Evolutionary conservation across 1,284 basidiomycete genomes (phyloP), one percentile per base, ranked within the genome.

Genomic region (Gymnopus androsaceus): DNA sequence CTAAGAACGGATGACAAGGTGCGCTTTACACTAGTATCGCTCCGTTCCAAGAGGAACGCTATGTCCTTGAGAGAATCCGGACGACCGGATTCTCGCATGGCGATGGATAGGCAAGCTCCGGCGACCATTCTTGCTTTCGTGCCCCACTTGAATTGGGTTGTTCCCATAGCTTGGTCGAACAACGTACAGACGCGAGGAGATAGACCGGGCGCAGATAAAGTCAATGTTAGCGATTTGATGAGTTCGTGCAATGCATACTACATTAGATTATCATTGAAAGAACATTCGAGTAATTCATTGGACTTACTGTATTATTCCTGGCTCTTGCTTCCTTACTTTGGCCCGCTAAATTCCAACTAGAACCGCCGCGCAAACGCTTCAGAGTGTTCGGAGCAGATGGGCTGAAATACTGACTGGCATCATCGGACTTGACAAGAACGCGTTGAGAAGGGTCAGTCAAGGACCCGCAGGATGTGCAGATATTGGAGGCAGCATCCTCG

Each of bases 401-500:
- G 62, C 68, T 66, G 55, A 68, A 56, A 56, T 62, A 67, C 23
- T 63, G 53, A 36, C 63, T 60, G 40, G 71, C 66, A 53, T 77
- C 75, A 28, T 72, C 60, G 59, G 79, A 70, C 31, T 77, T 73
- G 12, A 80, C 75, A 52, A 90, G 79, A 40, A 85, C 70, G 30
- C 74, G 76, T 70, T 85, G 84, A 7, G 76, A 73, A 0, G 85
- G 74, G 63, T 88, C 82, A 19, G 72, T 75, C 17, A 90, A 79
- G n/a, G 83, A 83, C 7, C 84, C 88, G 62, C 88, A 90, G 31
- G 63, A 52, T 5, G 78, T 79, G 69, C 88, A 90, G 60, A 90
- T 82, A 54, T 75, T 70, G 2, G 85, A 85, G 59, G 78, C 80
- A 25, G 79, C 76, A 41, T 80, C 76, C 63, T 81, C 80, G 68